Conservation (phyloP, 169 alveolate species). For the Eimeria necatrix region DNA sequence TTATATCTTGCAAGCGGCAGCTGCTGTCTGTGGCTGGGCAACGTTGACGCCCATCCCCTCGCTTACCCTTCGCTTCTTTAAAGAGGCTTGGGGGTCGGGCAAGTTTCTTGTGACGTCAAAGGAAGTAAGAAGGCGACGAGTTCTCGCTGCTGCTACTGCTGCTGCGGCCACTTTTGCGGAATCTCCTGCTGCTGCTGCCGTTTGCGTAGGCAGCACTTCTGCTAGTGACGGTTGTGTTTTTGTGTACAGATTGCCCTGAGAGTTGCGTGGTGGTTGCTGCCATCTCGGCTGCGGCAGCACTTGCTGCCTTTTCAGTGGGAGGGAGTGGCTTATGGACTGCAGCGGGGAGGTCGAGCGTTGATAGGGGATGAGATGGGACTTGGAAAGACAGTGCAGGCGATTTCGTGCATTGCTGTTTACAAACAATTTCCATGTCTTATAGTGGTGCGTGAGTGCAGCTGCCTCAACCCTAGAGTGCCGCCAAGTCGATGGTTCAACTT, state of each 20-base stretch:
- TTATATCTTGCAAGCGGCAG: slow-evolving; percentile 26
- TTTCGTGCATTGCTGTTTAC: slow-evolving; percentile 95
- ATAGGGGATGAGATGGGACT: slow-evolving; percentile 99
- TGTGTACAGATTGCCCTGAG: slow-evolving; percentile 56
- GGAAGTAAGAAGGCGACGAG: background rate
- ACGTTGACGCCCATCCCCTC: slow-evolving; percentile 70
- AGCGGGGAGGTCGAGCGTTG: slow-evolving; percentile 95
- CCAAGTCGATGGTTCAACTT: too few relatives aligned
- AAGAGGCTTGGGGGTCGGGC: slow-evolving; percentile 48
- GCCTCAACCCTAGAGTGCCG: background rate
- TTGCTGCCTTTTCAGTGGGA: slow-evolving; percentile 95
- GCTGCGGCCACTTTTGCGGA: background rate
- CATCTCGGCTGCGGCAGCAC: slow-evolving; percentile 82
- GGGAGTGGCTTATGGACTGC: slow-evolving; percentile 96
- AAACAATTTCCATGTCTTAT: slow-evolving; percentile 81
- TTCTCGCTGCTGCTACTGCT: background rate
- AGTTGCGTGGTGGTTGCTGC: slow-evolving; percentile 76
- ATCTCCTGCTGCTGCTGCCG: background rate
- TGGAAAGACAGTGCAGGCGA: slow-evolving; percentile 99
- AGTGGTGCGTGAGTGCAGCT: slow-evolving; percentile 54
- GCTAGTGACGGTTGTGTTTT: slow-evolving; percentile 21
- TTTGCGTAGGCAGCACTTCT: background rate
- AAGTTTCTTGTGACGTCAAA: slow-evolving; percentile 32
- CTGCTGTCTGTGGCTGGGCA: slow-evolving; percentile 67
- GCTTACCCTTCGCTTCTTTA: slow-evolving; percentile 77